These are phyloP conservation scores for Petunia hybrid DNA, from an alignment of 305 asterid genomes.

Conservation along the genomic window DNA sequence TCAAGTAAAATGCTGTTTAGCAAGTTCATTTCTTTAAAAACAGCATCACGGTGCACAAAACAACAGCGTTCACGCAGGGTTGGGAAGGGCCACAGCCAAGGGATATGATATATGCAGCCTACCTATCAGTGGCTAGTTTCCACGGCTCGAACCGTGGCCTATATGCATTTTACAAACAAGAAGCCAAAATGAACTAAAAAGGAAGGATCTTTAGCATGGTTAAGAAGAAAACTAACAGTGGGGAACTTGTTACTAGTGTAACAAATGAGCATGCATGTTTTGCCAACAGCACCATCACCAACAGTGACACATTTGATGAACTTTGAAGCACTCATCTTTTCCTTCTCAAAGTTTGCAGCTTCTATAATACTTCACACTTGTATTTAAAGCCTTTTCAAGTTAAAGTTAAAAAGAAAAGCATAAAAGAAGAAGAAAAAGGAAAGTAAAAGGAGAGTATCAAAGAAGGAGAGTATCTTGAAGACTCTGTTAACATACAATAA, in stretches of 20 bases:
- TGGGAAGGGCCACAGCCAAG: no score
- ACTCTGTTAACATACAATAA: slow-evolving; percentile 35
- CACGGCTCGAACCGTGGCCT: no score
- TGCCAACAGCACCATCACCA: slow-evolving; percentile 99
- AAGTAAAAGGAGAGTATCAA: slow-evolving; percentile 23
- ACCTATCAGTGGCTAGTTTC: no score
- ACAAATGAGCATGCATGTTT: slow-evolving; percentile 97
- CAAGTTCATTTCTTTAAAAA: no score
- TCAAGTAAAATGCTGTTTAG: neutral
- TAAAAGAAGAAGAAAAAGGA: slow-evolving; percentile 31
- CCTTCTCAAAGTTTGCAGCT: neutral
- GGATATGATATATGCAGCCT: no score
- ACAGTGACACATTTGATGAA: slow-evolving; percentile 98
- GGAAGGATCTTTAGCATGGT: neutral
- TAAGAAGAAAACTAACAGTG: slow-evolving; percentile 53
- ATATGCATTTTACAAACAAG: neutral
- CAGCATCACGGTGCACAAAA: no score
- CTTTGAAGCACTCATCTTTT: slow-evolving; percentile 89
- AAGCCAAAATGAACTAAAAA: neutral
- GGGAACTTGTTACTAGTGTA: slow-evolving; percentile 96
- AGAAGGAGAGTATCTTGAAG: slow-evolving; percentile 34
- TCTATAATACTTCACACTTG: neutral
- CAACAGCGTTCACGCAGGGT: no score
- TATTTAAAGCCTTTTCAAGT: slow-evolving; percentile 26
- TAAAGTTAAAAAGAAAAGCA: slow-evolving; percentile 30